Percentiles rank a stretch among this genome's conserved stretches.
phyloP scores from a whole-genome alignment of 768 basidiomycete genomes.

The Rubroboletus pulcherrimus region DNA sequence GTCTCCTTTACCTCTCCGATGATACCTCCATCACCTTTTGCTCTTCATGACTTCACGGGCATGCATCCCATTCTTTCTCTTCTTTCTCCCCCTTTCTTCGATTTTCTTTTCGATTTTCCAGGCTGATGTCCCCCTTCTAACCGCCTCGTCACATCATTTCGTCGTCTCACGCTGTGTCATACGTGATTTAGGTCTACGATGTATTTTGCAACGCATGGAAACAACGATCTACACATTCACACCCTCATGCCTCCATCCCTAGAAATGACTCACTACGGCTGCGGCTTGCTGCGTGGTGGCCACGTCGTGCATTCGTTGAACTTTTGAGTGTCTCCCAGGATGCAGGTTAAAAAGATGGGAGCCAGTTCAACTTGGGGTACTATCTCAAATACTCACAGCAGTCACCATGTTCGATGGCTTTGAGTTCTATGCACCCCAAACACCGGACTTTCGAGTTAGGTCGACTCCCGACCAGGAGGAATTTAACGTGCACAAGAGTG shows the following conservation, averaged over 20 bases:
- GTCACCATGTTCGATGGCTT: slow-evolving; percentile 10
- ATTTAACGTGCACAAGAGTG: slow-evolving; percentile 48
- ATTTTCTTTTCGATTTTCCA: slow-evolving; percentile 23
- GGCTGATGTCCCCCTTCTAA: slow-evolving; percentile 32
- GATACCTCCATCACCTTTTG: slow-evolving; percentile 60
- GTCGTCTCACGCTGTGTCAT: slow-evolving; percentile 38
- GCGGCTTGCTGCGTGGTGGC: slow-evolving; percentile 8
- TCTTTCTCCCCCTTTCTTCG: slow-evolving; percentile 15
- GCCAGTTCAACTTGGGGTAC: background rate
- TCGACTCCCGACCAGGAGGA: slow-evolving; percentile 48
- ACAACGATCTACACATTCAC: slow-evolving; percentile 20
- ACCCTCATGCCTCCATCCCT: background rate
- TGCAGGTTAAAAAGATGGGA: slow-evolving; percentile 10
- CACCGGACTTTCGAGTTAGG: slow-evolving; percentile 54
- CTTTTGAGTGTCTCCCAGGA: background rate
- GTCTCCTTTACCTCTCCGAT: slow-evolving; percentile 69
- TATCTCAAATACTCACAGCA: background rate
- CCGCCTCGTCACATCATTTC: slow-evolving; percentile 28
- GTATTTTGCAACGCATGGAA: slow-evolving; percentile 38
- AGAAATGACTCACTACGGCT: slow-evolving; percentile 7
- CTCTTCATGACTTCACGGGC: slow-evolving; percentile 26
- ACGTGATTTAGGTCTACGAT: slow-evolving; percentile 39
- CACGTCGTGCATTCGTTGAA: slow-evolving; percentile 21
- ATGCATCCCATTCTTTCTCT: slow-evolving; percentile 20
- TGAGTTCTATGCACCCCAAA: slow-evolving; percentile 39